Evolutionary conservation across 179 eudicot species (phyloP).

Genomic region (Patellifolia procumbens): DNA sequence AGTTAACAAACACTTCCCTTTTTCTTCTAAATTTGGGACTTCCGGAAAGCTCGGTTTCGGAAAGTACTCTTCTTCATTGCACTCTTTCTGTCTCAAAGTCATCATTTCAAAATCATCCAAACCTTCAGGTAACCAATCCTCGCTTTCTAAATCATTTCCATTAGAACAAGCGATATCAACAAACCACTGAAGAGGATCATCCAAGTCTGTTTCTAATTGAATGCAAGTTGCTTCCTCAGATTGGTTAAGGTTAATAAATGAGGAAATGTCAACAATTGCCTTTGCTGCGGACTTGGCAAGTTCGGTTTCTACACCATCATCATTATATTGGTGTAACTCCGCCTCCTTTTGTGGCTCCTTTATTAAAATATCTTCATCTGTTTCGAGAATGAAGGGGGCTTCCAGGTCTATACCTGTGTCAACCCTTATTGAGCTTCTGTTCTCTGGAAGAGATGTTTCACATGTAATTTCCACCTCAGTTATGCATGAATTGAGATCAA

Average conservation of each 20-base stretch:
- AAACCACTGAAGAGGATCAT: slow-evolving; percentile 62
- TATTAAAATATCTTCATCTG: slow-evolving; percentile 38
- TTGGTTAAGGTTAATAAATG: slow-evolving; percentile 26
- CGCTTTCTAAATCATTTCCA: slow-evolving; percentile 26
- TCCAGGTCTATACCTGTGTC: slow-evolving; percentile 72
- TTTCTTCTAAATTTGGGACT: slow-evolving; percentile 37
- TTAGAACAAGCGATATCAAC: slow-evolving; percentile 50
- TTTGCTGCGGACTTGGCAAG: slow-evolving; percentile 58
- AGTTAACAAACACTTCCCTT: slow-evolving; percentile 31
- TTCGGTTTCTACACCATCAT: slow-evolving; percentile 32
- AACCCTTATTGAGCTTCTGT: slow-evolving; percentile 28
- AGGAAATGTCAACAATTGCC: slow-evolving; percentile 63
- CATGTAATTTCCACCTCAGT: slow-evolving; percentile 60
- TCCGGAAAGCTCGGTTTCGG: slow-evolving; percentile 62
- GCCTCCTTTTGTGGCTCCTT: slow-evolving; percentile 27
- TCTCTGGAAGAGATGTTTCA: slow-evolving; percentile 21
- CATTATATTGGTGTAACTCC: slow-evolving; percentile 23
- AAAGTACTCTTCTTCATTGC: slow-evolving; percentile 65
- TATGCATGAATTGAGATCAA: slow-evolving; percentile 77
- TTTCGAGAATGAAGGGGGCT: slow-evolving; percentile 51
- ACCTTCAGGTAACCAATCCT: slow-evolving; percentile 26
- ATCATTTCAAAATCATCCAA: slow-evolving; percentile 70
- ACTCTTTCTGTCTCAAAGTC: slow-evolving; percentile 61
- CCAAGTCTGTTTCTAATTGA: slow-evolving; percentile 37
- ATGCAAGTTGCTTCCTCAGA: slow-evolving; percentile 10